Conservation (phyloP, 306 rosid genomes). For the Dryas alaskensis region DNA sequence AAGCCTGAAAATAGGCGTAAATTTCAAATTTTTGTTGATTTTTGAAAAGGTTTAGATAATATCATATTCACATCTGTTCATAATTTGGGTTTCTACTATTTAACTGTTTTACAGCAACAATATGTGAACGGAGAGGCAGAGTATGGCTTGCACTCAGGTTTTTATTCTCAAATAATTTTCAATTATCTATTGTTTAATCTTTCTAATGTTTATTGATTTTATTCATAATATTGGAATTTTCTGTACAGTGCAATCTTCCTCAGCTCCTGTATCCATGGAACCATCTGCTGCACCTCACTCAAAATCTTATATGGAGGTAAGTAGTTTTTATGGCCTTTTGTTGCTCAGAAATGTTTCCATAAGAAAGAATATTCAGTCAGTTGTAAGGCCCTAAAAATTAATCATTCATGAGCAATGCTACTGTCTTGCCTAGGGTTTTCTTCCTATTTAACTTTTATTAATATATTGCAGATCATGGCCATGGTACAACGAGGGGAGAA, state of each 20-base stretch:
- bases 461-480: conserved; percentile 75
- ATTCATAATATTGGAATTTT: conserved; percentile 16
- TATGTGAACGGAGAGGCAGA: conserved; percentile 63
- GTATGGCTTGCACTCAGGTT: conserved; percentile 59
- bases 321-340: conserved; percentile 18
- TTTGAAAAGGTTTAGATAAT: conserved; percentile 5
- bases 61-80: conserved; percentile 20
- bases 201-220: conserved; percentile 19
- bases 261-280: conserved; percentile 68
- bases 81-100: conserved; percentile 10
- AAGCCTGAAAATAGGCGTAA: conserved; percentile 17
- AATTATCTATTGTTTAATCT: neutral
- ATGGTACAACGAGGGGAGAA: conserved; percentile 93
- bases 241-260: conserved; percentile 75
- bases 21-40: conserved; percentile 15
- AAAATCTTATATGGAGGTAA: conserved; percentile 77
- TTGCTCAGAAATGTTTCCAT: conserved; percentile 9
- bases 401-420: neutral
- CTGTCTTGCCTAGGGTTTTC: conserved; percentile 25
- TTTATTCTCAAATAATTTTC: conserved; percentile 26
- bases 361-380: conserved; percentile 12
- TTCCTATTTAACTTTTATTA: conserved; percentile 15
- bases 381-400: conserved; percentile 4
- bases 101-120: conserved; percentile 52
- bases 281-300: conserved; percentile 68